These are phyloP conservation scores for Lophium mytilinum DNA, from an alignment of 495 filamentous ascomycete species.

Conservation along the genomic window DNA sequence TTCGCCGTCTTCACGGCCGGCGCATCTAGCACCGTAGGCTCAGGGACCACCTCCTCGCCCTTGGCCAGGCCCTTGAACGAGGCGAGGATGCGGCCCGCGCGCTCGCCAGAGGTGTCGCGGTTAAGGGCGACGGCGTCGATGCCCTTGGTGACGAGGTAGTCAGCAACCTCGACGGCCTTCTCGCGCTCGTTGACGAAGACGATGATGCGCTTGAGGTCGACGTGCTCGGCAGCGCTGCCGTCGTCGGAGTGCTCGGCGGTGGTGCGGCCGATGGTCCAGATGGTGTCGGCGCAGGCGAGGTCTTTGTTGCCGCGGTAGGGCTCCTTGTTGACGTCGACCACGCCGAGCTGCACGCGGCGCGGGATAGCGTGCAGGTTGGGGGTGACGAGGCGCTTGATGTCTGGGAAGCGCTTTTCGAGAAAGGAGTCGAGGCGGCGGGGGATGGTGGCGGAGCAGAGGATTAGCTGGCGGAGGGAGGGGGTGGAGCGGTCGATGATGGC, in stretches of 20 bases:
- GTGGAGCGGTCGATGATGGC: conserved; percentile 67
- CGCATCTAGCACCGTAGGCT: conserved; percentile 1
- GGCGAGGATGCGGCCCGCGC: conserved; percentile 65
- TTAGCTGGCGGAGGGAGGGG: conserved; percentile 75
- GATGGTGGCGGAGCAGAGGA: conserved; percentile 95
- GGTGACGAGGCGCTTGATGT: conserved; percentile 76
- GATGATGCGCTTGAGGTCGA: conserved; percentile 75
- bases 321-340: conserved; percentile 80
- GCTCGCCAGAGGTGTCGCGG: conserved; percentile 70
- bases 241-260: conserved; percentile 41
- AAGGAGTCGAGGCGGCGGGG: conserved; percentile 77
- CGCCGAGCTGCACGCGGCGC: conserved; percentile 84
- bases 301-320: conserved; percentile 86
- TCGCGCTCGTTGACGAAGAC: conserved; percentile 98
- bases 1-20: neutral
- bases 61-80: conserved; percentile 58
- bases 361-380: conserved; percentile 95
- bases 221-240: conserved; percentile 37
- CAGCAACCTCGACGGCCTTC: conserved; percentile 67
- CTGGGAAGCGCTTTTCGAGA: conserved; percentile 71
- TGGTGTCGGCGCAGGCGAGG: conserved; percentile 86
- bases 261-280: conserved; percentile 86
- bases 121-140: conserved; percentile 79
- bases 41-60: conserved; percentile 29
- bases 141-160: conserved; percentile 73